Base-by-base conservation (phyloP, 2,329 filamentous ascomycete species). In the Clarireedia hainanense region DNA sequence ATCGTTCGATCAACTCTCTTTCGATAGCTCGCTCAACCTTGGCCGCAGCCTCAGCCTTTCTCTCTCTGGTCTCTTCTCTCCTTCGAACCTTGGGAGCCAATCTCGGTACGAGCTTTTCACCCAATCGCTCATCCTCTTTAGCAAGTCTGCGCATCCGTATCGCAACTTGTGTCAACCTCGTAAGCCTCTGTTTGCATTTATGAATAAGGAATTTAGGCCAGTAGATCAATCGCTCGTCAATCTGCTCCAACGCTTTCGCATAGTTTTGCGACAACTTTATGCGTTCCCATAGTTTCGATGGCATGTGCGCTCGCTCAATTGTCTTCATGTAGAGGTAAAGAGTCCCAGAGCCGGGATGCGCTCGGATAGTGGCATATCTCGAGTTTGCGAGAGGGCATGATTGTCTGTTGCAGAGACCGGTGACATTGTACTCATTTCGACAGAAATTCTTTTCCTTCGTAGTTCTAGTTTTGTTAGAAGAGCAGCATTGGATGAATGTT, bases 281-380 rank as follows among this genome's bases (percentile, higher is more conserved):
- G 64, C 86, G 85, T 75, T 97, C 91, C 94, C 94, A 99, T 75
- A 92, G 84, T 73, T 95, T 95, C 57, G 83, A 86, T 1, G 92
- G 94, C 73, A 92, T 81, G 72, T 91, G 92, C 12, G 87, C 80
- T 60, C 94, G 88, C 76, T 96, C 91, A 64, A 91, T 83, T 4
- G 90, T 94, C 77, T 96, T 97, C 80, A 96, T 95, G 79, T 95
- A 97, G 56, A 97, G 85, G 75, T 96, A 97, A 60, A 97, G 80
- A 7, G 83, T 84, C 60, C 89, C 88, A 52, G 89, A 91, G 59
- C 85, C 75, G 6, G 91, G 86, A 67, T 95, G 84, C 53, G 88
- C 83, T 62, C 92, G 87, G 59, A 97, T 84, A 7, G 92, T 97
- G 58, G 92, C 92, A 78, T 97, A 96, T 59, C 91, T 83, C 40